Evolutionary conservation across 352 stramenopile species (phyloP), one percentile per base, ranked within the genome.

Genomic region (Pilasporangium apinafurcum): DNA sequence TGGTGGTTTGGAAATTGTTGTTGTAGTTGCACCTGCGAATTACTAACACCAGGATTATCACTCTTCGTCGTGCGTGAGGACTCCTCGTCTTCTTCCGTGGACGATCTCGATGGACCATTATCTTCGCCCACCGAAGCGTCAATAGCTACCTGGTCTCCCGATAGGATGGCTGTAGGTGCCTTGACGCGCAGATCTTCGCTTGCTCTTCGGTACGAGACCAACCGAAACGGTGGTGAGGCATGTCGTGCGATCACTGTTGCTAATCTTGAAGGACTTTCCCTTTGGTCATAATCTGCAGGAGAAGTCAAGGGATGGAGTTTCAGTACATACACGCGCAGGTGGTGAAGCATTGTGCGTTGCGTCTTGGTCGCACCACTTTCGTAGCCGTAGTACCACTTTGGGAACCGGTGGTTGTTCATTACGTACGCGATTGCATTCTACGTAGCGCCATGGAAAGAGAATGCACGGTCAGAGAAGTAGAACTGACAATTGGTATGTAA

Each of bases 331-430:
- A 56, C 55, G 8, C 54, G 57, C 36, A 81, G 34, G 17, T 65
- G 53, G 33, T 81, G 68, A 8, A 55, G 62, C 64, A 76, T 72
- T 30, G 70, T 59, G 32, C 64, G 68, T 38, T 77, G 58, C 14
- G 37, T 66, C 34, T 65, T 56, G 7, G 61, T 81, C 18, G 65
- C 44, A 33, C 62, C 70, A 26, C 64, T 76, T 37, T 74, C 56
- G 46, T 76, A 81, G 33, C 51, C 65, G 49, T 81, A 81, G 30
- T 67, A 56, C 68, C 68, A 81, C 30, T 65, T 69, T 16, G 65
- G 64, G 34, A 68, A 76, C 16, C 55, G 62, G 22, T 73, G 56
- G 24, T 80, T 75, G 55, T 80, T 80, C 21, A 80, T 48, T 30
- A 74, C 57, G 37, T 51, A 80, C 26, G 74, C 16, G 1, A 64